Evolutionary conservation across 192 early-diverging fungal species (phyloP), one percentile per base, ranked within the genome.

Genomic region (Coemansia sp.): DNA sequence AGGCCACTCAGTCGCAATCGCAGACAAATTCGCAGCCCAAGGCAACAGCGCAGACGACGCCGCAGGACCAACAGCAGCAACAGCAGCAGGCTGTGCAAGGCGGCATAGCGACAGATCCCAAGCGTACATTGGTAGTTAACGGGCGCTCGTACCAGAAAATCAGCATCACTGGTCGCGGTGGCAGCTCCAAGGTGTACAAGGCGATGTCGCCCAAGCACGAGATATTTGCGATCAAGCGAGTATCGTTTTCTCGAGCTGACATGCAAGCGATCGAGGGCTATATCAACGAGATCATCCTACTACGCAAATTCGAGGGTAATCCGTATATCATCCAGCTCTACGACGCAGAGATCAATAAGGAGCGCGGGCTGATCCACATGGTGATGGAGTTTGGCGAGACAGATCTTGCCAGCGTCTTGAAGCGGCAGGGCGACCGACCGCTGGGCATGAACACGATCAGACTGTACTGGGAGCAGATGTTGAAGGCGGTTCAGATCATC

Each of bases 341-440:
- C 19, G 92, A 96, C 70, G 82, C 87, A 1, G 93, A 97, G 73
- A 78, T 92, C 42, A 89, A 87, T 68, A 64, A 83, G 39, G 68
- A 82, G 66, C 80, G 87, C 46, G 87, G 89, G 46, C 67, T 84
- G 30, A 53, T 94, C 17, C 81, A 87, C 40, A 86, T 96, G 89
- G 95, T 95, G 69, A 79, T 98, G 77, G 96, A 98, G 73, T 93
- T 88, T 66, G 96, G 96, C 14, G 95, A 97, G 68, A 91, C 90
- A 9, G 95, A 97, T 66, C 72, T 98, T 49, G 92, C 91, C 1
- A 76, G 77, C 46, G 72, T 91, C 52, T 70, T 94, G 33, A 69
- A 84, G 62, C 72, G 69, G 2, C 80, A 88, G 46, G 74, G 81
- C 3, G 67, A 70, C 13, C 73, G 84, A 62, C 80, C 88, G 0